phyloP scores from a whole-genome alignment of 352 stramenopile genomes.

The Globisporangium uncinulatum region DNA sequence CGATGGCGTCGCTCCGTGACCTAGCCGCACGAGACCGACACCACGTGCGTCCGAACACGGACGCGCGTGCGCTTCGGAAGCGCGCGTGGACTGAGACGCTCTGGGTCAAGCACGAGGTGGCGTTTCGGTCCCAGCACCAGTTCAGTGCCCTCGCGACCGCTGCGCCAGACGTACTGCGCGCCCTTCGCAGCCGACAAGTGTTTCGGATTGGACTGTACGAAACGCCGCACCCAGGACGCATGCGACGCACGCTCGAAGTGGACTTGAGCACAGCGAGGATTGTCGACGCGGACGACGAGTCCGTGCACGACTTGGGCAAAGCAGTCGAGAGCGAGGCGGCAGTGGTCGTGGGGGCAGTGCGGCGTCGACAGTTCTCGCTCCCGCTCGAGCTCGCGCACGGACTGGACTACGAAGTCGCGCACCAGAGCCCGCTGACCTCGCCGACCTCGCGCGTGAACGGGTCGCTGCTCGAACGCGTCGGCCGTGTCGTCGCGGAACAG shows the following conservation, averaged over 20 bases:
- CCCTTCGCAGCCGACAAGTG: constrained; percentile 26
- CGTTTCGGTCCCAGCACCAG: constrained; percentile 63
- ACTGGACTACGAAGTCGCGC: constrained; percentile 26
- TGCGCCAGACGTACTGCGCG: constrained; percentile 24
- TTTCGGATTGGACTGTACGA: constrained; percentile 61
- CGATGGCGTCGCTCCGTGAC: constrained; percentile 55
- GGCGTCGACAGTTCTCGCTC: constrained; percentile 22
- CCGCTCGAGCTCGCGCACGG: constrained; percentile 37
- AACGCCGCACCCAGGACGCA: constrained; percentile 52
- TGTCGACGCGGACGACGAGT: not conserved
- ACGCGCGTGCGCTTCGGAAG: constrained; percentile 17
- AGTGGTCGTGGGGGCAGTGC: not conserved
- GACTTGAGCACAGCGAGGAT: constrained; percentile 16
- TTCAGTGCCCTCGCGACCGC: constrained; percentile 24
- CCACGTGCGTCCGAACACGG: constrained; percentile 17
- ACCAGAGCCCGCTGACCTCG: constrained; percentile 14
- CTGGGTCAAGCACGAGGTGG: constrained; percentile 64
- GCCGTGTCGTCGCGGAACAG: constrained; percentile 65
- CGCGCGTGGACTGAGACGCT: constrained; percentile 45
- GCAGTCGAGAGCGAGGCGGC: not conserved
- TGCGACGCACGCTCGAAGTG: constrained; percentile 49
- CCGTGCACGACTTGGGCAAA: not conserved
- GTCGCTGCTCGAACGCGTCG: constrained; percentile 58
- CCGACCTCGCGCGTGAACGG: constrained; percentile 22
- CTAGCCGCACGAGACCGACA: constrained; percentile 33